phyloP scores from a whole-genome alignment of 768 basidiomycete genomes.

The Leccinum disarticulatum region DNA sequence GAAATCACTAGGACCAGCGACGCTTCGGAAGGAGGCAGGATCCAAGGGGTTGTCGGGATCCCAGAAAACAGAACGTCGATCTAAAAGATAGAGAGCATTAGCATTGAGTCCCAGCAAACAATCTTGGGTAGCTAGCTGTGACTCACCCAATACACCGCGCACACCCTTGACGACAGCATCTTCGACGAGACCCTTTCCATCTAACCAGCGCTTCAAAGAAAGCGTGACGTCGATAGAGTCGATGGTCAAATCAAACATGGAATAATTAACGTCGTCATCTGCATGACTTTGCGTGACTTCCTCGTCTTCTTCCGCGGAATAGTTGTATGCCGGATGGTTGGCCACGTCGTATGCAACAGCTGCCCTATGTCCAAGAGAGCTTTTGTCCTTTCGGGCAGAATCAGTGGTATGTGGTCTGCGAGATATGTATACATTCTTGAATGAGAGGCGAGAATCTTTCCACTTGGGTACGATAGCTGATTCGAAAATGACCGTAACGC shows the following conservation, averaged over 20 bases:
- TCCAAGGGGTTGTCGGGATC: conserved; percentile 80
- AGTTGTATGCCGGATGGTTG: conserved; percentile 71
- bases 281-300: conserved; percentile 29
- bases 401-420: conserved; percentile 54
- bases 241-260: conserved; percentile 90
- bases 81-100: conserved; percentile 39
- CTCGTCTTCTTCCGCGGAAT: conserved; percentile 60
- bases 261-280: conserved; percentile 69
- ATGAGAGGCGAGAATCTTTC: conserved; percentile 93
- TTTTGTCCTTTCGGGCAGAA: conserved; percentile 17
- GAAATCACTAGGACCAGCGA: conserved; percentile 79
- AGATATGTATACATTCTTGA: conserved; percentile 95
- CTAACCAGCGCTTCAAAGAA: conserved; percentile 88
- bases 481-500: conserved; percentile 93
- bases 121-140: neutral
- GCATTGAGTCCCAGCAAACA: neutral
- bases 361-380: conserved; percentile 46
- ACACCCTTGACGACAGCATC: conserved; percentile 94
- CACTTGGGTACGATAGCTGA: conserved; percentile 97
- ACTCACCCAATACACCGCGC: conserved; percentile 84
- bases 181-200: conserved; percentile 90
- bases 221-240: conserved; percentile 96
- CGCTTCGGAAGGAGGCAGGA: conserved; percentile 79
- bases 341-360: conserved; percentile 76
- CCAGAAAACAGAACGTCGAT: conserved; percentile 84